These are phyloP conservation scores for Anastatica hierochuntica DNA, from an alignment of 345 rosid genomes.

Conservation along the genomic window DNA sequence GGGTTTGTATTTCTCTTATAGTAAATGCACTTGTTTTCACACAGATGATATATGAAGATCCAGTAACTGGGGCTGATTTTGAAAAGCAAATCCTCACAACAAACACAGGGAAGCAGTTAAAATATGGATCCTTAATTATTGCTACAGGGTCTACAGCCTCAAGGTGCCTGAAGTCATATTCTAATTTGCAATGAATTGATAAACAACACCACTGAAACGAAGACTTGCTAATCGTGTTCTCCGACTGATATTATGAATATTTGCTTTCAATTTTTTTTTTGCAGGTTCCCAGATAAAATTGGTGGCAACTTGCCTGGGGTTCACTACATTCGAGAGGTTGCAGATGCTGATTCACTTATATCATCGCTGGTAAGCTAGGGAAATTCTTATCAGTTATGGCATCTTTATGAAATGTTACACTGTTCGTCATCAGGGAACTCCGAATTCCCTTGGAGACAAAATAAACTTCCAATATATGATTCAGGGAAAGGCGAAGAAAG, in stretches of 20 bases:
- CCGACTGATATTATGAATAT: not conserved
- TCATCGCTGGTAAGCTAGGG: slow-evolving; percentile 57
- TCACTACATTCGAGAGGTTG: slow-evolving; percentile 86
- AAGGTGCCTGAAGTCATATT: slow-evolving; percentile 36
- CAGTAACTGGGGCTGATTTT: slow-evolving; percentile 56
- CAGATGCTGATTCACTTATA: slow-evolving; percentile 80
- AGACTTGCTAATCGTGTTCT: not conserved
- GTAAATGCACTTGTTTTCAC: not conserved
- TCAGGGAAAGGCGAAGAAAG: slow-evolving; percentile 67
- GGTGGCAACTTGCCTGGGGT: slow-evolving; percentile 89
- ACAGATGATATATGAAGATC: slow-evolving; percentile 83
- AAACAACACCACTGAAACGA: not conserved
- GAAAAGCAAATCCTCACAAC: slow-evolving; percentile 75
- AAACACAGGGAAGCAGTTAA: slow-evolving; percentile 72
- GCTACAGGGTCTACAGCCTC: slow-evolving; percentile 94
- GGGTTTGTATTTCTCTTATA: too few species aligned
- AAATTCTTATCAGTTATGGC: not conserved
- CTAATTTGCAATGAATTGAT: not conserved
- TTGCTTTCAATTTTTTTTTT: slow-evolving; percentile 8
- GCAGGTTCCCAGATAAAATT: slow-evolving; percentile 84
- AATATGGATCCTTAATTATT: slow-evolving; percentile 78
- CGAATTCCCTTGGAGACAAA: not conserved
- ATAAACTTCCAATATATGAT: slow-evolving; percentile 3
- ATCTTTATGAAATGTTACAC: slow-evolving; percentile 3
- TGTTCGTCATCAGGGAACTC: not conserved